These are phyloP conservation scores for Cenchrus purpureus DNA, from an alignment of 176 grass and related monocot genomes.

Conservation along the genomic window DNA sequence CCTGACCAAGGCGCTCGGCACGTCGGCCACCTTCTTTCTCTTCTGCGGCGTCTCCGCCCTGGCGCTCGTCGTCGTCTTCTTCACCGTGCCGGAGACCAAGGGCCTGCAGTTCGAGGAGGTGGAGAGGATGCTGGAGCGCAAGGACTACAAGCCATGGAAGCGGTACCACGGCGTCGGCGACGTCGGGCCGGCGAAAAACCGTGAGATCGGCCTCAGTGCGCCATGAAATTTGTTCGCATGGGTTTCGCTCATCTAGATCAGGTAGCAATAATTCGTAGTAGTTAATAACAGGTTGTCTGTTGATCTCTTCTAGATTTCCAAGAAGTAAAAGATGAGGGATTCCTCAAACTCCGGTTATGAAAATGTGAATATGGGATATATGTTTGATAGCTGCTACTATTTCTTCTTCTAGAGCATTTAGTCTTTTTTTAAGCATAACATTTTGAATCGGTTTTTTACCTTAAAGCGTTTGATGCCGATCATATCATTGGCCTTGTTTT, in stretches of 20 bases:
- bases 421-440: neutral
- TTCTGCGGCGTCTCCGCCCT: conserved; percentile 71
- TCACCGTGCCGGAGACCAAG: conserved; percentile 93
- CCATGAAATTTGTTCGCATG: neutral
- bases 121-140: conserved; percentile 81
- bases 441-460: neutral
- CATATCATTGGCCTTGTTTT: neutral
- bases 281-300: neutral
- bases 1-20: conserved; percentile 83
- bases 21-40: conserved; percentile 85
- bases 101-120: conserved; percentile 91
- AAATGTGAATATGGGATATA: neutral
- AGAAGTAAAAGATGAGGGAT: neutral
- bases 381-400: neutral
- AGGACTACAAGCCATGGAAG: conserved; percentile 89
- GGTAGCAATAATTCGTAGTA: conserved; percentile 32
- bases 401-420: neutral
- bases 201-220: neutral
- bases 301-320: neutral
- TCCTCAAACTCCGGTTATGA: neutral
- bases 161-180: conserved; percentile 32
- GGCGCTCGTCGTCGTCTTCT: conserved; percentile 66
- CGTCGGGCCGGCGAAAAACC: conserved; percentile 22
- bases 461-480: neutral
- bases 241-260: neutral